These are phyloP conservation scores for Simplicillium sp. DNA, from an alignment of 2,329 filamentous ascomycete genomes.

Conservation along the genomic window DNA sequence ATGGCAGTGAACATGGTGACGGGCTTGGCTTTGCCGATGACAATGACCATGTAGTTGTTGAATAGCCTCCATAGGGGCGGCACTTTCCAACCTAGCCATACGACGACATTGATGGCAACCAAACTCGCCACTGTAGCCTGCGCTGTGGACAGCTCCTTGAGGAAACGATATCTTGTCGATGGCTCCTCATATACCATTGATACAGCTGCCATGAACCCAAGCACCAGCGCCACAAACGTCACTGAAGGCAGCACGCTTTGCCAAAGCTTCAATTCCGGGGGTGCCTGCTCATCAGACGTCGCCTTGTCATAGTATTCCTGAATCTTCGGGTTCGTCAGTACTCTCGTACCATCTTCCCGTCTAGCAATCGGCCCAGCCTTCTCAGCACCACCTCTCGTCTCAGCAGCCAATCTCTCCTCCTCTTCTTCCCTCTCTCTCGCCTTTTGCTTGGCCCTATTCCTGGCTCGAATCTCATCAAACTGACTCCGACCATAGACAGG, in stretches of 20 bases:
- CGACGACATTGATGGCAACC: constrained; percentile 46
- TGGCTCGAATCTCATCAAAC: constrained; percentile 47
- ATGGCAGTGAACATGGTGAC: constrained; percentile 51
- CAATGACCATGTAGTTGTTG: constrained; percentile 59
- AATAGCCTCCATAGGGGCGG: constrained; percentile 56
- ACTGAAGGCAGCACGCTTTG: constrained; percentile 46
- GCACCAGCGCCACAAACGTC: constrained; percentile 34
- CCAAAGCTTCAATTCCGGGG: constrained; percentile 25
- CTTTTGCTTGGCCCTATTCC: constrained; percentile 35
- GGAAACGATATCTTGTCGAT: constrained; percentile 40
- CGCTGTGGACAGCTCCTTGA: constrained; percentile 51
- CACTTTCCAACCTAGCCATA: constrained; percentile 51
- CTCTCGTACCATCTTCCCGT: constrained; percentile 23
- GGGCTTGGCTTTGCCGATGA: constrained; percentile 55
- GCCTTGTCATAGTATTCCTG: constrained; percentile 32
- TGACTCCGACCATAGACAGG: constrained; percentile 49
- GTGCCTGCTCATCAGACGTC: constrained; percentile 34
- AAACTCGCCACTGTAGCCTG: constrained; percentile 55
- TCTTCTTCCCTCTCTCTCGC: constrained; percentile 5
- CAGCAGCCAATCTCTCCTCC: constrained; percentile 10
- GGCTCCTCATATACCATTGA: constrained; percentile 45
- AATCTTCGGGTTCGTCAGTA: constrained; percentile 27
- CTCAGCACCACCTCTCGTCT: constrained; percentile 27
- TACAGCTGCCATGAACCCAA: constrained; percentile 32
- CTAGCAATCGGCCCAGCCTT: constrained; percentile 31